Evolutionary conservation across 805 yeast species (phyloP).

Genomic region (Cyberlindnera sargentensis): DNA sequence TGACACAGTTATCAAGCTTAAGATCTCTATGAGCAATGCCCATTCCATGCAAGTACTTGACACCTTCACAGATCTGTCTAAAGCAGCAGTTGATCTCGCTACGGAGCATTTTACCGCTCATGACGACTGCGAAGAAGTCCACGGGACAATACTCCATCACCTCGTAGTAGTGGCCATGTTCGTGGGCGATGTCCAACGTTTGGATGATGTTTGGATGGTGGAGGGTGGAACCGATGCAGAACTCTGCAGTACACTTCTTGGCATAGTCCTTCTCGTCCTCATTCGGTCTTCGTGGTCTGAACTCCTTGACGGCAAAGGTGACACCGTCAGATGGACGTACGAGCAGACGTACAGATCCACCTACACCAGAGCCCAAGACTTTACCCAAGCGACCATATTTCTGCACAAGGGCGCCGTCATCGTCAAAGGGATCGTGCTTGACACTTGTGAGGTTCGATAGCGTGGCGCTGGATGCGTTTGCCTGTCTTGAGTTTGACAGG

Average conservation of each 20-base stretch:
- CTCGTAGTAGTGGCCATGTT: slow-evolving; percentile 63
- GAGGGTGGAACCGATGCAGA: slow-evolving; percentile 76
- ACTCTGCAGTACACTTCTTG: slow-evolving; percentile 85
- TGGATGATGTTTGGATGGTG: slow-evolving; percentile 78
- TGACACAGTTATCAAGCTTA: slow-evolving; percentile 77
- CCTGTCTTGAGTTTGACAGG: slow-evolving; percentile 5
- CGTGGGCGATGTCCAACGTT: slow-evolving; percentile 58
- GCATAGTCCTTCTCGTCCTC: slow-evolving; percentile 73
- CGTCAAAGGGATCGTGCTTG: slow-evolving; percentile 25
- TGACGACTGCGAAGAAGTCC: slow-evolving; percentile 80
- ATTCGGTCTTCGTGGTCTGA: slow-evolving; percentile 62
- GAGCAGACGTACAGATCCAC: slow-evolving; percentile 74
- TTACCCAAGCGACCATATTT: slow-evolving; percentile 73
- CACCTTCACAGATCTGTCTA: slow-evolving; percentile 68
- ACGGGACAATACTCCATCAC: slow-evolving; percentile 84
- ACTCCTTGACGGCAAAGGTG: slow-evolving; percentile 79
- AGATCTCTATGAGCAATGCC: slow-evolving; percentile 82
- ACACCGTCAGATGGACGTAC: slow-evolving; percentile 61
- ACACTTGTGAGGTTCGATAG: slow-evolving; percentile 1
- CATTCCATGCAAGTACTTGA: slow-evolving; percentile 63
- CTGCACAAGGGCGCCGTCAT: slow-evolving; percentile 44
- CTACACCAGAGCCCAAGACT: slow-evolving; percentile 79
- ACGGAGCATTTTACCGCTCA: slow-evolving; percentile 78
- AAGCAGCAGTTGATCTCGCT: slow-evolving; percentile 78
- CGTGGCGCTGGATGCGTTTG: slow-evolving; percentile 3